Evolutionary conservation across 2,329 filamentous ascomycete genomes (phyloP).

Genomic region (Penicillium sp.): DNA sequence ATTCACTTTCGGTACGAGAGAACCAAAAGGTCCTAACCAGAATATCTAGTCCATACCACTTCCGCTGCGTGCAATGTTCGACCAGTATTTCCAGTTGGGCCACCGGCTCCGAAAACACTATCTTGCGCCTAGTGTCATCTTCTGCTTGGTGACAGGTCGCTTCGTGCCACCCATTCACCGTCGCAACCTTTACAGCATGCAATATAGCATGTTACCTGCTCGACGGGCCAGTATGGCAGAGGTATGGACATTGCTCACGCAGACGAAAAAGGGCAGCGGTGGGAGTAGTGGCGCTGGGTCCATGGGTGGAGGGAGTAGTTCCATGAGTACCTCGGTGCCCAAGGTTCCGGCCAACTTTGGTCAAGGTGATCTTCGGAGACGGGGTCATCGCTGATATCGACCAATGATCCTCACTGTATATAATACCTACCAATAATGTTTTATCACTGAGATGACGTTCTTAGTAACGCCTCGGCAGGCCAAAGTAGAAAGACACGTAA

Average conservation of each 20-base stretch:
- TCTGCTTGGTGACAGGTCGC: constrained; percentile 82
- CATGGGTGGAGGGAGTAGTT: constrained; percentile 25
- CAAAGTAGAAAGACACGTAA: background rate
- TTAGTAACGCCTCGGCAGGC: background rate
- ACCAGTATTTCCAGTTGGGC: constrained; percentile 94
- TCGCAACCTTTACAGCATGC: constrained; percentile 89
- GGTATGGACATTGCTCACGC: constrained; percentile 73
- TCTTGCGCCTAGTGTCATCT: constrained; percentile 78
- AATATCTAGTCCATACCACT: constrained; percentile 72
- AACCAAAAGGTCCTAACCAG: constrained; percentile 14
- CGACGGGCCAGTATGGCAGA: constrained; percentile 74
- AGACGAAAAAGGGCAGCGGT: constrained; percentile 36
- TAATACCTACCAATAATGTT: constrained; percentile 10
- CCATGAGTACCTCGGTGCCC: constrained; percentile 28
- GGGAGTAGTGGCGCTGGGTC: constrained; percentile 26
- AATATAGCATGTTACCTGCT: constrained; percentile 95
- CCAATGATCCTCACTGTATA: constrained; percentile 8
- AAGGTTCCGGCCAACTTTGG: constrained; percentile 35
- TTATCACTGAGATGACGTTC: constrained; percentile 1
- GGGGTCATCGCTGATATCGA: constrained; percentile 32
- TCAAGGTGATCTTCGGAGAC: constrained; percentile 31
- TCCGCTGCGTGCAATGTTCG: constrained; percentile 88
- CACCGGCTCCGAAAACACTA: constrained; percentile 93
- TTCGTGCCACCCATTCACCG: constrained; percentile 95
- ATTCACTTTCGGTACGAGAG: background rate